Evolutionary conservation across 2,329 filamentous ascomycete species (phyloP), one percentile per base, ranked within the genome.

Genomic region (Nectriaceae sp.): DNA sequence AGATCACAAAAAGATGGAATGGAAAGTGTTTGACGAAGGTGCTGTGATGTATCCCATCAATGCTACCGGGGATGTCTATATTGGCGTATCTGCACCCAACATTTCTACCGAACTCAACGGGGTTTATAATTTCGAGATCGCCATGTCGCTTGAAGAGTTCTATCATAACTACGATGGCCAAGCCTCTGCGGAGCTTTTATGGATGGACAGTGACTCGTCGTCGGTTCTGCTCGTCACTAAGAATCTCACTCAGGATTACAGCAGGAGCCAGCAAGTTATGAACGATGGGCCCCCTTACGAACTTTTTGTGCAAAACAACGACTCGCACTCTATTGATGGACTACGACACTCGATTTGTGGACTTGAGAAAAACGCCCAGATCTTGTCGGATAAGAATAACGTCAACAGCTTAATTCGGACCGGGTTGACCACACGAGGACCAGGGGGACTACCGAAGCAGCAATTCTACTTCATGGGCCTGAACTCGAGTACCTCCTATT

Each of bases 401-500:
- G 73, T 81, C 51, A 66, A 71, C 22, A 73, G 68, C 50, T 68
- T 75, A 41, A 76, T 84, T 22, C 74, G 71, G 13, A 83, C 80
- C 38, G 76, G 80, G 33, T 88, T 96, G 76, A 92, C 85, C 3
- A 84, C 77, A 21, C 80, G 84, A 24, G 89, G 83, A 3, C 72
- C 78, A 1, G 83, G 83, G 3, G 82, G 82, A 42, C 75, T 85
- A 50, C 89, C 89, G 1, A 92, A 91, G 65, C 87, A 96, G 66
- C 90, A 96, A 62, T 96, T 99, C 66, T 90, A 93, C 60, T 77
- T 97, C 40, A 83, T 80, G 31, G 83, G 85, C 1, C 78, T 99
- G 35, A 89, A 90, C 52, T 72, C 78, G 4, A 89, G 83, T 57
- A 85, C 87, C 4, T 75, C 70, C 0, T 97, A 97, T 62, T 75